Evolutionary conservation across 345 rosid genomes (phyloP), one percentile per base, ranked within the genome.

Genomic region (Acer negundo): DNA sequence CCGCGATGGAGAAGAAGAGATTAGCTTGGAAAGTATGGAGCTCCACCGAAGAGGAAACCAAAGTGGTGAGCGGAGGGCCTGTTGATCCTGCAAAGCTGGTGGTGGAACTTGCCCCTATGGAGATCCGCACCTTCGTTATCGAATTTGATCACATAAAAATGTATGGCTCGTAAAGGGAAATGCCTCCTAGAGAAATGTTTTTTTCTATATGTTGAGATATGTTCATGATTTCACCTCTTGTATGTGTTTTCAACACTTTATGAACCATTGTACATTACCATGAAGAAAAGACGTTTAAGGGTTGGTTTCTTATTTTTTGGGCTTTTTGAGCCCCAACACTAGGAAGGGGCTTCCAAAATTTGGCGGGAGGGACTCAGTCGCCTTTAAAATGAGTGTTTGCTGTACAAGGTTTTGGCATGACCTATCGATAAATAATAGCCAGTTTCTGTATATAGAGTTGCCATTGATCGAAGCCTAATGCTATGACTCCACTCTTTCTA

Each of bases 31-130:
- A 92, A 81, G 91, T 88, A 51, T 89, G 86, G 66, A 89, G 88
- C 46, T 77, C 89, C 17, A 58, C 67, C 0, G 80, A 42, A 66
- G 89, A 80, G 67, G 94, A 80, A 73, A 11, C 79, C 16, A 81
- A 75, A 76, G 84, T 76, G 19, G 85, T 66, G 72, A 86, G 98
- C 71, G 98, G 98, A 67, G 87, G 87, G 53, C 84, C 84, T 4
- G 86, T 92, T 3, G 93, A 93, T 79, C 91, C 94, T 42, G 78
- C 67, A 17, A 85, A 80, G 83, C 87, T 91, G 74, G 90, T 84
- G 35, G 88, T 91, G 70, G 98, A 92, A 82, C 94, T 94, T 6
- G 88, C 83, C 24, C 95, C 97, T 0, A 94, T 94, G 98, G 98
- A 94, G 84, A 89, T 93, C 70, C 89, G 97, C 10, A 90, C 97